These are phyloP conservation scores for Monocercomonoides exilis DNA, from an alignment of 78 protist genomes.

Conservation along the genomic window DNA sequence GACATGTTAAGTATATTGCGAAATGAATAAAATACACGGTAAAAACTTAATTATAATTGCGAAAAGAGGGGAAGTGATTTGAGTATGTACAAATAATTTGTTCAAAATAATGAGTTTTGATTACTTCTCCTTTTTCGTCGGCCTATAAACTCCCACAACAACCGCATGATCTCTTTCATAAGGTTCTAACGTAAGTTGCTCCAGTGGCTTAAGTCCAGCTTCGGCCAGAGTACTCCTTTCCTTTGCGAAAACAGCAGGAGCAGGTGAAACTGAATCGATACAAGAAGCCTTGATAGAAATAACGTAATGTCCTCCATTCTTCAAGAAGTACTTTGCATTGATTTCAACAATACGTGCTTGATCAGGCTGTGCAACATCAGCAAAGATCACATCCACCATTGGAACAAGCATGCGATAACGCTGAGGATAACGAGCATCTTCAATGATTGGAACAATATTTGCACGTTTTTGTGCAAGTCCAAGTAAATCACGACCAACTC, in stretches of 20 bases:
- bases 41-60: no score
- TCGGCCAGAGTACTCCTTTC: conserved; percentile 74
- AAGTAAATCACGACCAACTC: conserved; percentile 97
- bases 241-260: conserved; percentile 83
- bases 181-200: conserved; percentile 90
- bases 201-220: conserved; percentile 74
- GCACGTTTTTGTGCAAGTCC: conserved; percentile 94
- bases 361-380: conserved; percentile 99
- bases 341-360: conserved; percentile 96
- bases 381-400: conserved; percentile 96
- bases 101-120: no score
- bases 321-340: conserved; percentile 95
- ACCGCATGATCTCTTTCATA: conserved; percentile 99
- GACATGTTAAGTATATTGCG: no score
- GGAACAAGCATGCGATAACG: conserved; percentile 68
- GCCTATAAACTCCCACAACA: conserved; percentile 71
- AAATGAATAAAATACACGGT: no score
- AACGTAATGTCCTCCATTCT: conserved; percentile 94
- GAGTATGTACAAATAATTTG: no score
- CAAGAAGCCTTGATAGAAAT: conserved; percentile 99
- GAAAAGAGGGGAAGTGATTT: no score
- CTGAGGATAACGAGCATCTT: conserved; percentile 98
- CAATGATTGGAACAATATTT: conserved; percentile 97
- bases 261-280: conserved; percentile 92
- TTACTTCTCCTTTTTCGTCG: no score